phyloP scores from a whole-genome alignment of 2,329 filamentous ascomycete species.

The Thelonectria blattea region DNA sequence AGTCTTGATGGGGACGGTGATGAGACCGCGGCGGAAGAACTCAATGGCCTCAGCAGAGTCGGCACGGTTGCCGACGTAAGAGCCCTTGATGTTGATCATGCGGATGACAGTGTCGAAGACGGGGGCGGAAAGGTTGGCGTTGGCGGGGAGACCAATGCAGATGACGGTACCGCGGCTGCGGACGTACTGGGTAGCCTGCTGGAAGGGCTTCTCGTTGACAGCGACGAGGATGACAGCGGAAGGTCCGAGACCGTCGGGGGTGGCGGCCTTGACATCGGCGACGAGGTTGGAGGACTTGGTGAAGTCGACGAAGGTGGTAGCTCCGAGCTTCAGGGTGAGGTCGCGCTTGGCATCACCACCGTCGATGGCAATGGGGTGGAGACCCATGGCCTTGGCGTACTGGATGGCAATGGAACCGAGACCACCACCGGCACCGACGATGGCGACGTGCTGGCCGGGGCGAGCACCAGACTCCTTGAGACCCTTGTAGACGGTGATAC shows the following conservation, averaged over 20 bases:
- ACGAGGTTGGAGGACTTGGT: slow-evolving; percentile 76
- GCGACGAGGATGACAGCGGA: slow-evolving; percentile 88
- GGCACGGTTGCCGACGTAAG: slow-evolving; percentile 90
- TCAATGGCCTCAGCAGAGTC: slow-evolving; percentile 90
- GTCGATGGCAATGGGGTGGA: slow-evolving; percentile 82
- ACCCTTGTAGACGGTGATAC: slow-evolving; percentile 91
- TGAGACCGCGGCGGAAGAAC: slow-evolving; percentile 83
- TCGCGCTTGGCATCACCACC: slow-evolving; percentile 79
- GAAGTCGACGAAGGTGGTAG: slow-evolving; percentile 81
- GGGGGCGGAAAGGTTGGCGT: slow-evolving; percentile 79
- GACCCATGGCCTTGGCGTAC: slow-evolving; percentile 90
- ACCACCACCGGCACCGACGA: slow-evolving; percentile 86
- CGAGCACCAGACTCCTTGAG: slow-evolving; percentile 80
- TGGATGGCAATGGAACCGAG: slow-evolving; percentile 81
- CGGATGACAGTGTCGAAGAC: slow-evolving; percentile 88
- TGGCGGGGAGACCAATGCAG: slow-evolving; percentile 86
- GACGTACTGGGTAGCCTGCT: slow-evolving; percentile 89
- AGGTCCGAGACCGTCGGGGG: slow-evolving; percentile 80
- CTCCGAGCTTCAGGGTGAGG: slow-evolving; percentile 74
- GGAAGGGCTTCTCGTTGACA: slow-evolving; percentile 89
- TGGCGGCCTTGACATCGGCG: slow-evolving; percentile 81
- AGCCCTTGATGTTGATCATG: slow-evolving; percentile 93
- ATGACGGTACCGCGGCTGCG: slow-evolving; percentile 82
- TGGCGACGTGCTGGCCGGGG: slow-evolving; percentile 79
- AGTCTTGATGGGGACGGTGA: slow-evolving; percentile 86